Percentiles rank a stretch among this genome's conserved stretches.
These are phyloP conservation scores for Pseudisothecium myosuroides DNA, from an alignment of 225 moss, liverwort and hornwort species.

Conservation along the genomic window DNA sequence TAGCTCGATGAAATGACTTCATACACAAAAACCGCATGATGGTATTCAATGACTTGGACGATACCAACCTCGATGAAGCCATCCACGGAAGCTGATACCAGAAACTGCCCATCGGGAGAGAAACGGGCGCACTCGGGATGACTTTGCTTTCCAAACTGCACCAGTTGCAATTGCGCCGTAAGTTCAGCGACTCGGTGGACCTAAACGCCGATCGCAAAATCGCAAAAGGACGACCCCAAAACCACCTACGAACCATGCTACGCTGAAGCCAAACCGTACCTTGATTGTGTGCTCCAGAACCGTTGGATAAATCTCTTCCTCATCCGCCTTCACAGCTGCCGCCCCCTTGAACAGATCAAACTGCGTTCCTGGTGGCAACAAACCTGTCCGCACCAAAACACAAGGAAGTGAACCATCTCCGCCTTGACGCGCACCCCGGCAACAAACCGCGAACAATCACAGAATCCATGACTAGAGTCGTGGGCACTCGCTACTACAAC, in stretches of 20 bases:
- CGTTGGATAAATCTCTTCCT: constrained; percentile 89
- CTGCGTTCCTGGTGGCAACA: constrained; percentile 92
- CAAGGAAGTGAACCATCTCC: background rate
- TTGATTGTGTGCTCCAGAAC: constrained; percentile 82
- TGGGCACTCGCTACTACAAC: background rate
- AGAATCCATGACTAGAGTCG: background rate
- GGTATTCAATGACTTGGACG: background rate
- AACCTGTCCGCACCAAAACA: constrained; percentile 30
- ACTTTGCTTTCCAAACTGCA: constrained; percentile 97
- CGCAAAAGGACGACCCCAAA: background rate
- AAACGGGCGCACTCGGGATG: constrained; percentile 96
- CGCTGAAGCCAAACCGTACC: constrained; percentile 16
- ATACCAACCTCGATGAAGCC: constrained; percentile 93
- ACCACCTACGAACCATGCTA: background rate
- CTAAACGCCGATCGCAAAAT: background rate
- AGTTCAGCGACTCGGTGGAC: background rate
- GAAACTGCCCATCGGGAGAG: constrained; percentile 93
- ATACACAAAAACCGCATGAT: background rate
- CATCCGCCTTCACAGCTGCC: constrained; percentile 96
- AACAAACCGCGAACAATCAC: background rate
- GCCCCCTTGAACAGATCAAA: constrained; percentile 99
- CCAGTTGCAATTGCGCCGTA: background rate
- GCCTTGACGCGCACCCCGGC: background rate
- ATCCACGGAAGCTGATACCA: constrained; percentile 93
- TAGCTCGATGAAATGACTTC: background rate